Conservation (phyloP, 257 asterid species). For the Scutellaria barbata region DNA sequence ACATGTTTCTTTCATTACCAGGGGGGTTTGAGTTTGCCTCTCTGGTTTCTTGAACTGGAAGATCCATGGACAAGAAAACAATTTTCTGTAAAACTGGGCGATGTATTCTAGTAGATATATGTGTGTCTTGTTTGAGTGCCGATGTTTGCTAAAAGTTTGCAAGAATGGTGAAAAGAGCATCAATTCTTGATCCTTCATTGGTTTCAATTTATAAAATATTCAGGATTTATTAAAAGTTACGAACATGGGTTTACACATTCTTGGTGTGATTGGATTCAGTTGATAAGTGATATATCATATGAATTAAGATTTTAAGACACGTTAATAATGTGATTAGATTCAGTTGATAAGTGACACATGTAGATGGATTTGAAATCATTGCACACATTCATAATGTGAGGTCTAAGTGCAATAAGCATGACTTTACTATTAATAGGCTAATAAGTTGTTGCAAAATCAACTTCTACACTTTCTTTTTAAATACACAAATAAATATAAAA, state of each 20-base stretch:
- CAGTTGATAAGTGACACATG: not conserved
- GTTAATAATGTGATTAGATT: not conserved
- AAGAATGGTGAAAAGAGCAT: slow-evolving; percentile 10
- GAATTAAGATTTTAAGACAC: not conserved
- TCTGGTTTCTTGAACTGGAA: slow-evolving; percentile 37
- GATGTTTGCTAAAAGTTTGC: not conserved
- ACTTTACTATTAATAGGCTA: not conserved
- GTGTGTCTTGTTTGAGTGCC: not conserved
- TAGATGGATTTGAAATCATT: not conserved
- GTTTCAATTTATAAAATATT: not conserved
- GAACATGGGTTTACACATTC: slow-evolving; percentile 1
- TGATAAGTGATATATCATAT: not conserved
- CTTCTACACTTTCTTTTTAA: not conserved
- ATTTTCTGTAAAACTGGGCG: slow-evolving; percentile 2
- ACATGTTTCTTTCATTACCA: not conserved
- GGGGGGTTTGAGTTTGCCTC: slow-evolving; percentile 17
- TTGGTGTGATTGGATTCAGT: slow-evolving; percentile 17
- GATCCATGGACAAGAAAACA: slow-evolving; percentile 8
- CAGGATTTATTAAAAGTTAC: not conserved
- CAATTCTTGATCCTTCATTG: slow-evolving; percentile 8
- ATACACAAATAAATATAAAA: not conserved
- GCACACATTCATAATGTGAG: slow-evolving; percentile 14
- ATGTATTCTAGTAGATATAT: slow-evolving; percentile 2
- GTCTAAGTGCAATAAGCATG: not conserved
- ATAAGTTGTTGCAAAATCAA: not conserved